Base-by-base conservation (phyloP, 2,329 filamentous ascomycete species). In the Trichophyton mentagrophytes region DNA sequence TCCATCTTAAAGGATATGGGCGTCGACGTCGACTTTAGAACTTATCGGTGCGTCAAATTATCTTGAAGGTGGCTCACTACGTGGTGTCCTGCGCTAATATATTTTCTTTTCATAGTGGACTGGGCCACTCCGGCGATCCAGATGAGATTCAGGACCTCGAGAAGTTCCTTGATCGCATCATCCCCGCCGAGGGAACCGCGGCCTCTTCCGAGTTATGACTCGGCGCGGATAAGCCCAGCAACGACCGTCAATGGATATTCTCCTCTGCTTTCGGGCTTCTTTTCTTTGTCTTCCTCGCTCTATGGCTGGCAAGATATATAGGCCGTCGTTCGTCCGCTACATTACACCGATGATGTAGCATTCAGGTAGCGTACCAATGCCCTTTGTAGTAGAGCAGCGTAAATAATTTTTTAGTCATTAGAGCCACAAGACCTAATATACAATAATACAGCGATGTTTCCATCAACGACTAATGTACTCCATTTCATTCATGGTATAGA, bases 131-230 rank as follows among this genome's bases (percentile, higher is more conserved):
- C 3, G 90, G 90, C 1, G 85, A 85, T 66, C 79, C 84, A 3
- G 78, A 87, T 64, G 92, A 96, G 76, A 83, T 96, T 60, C 83
- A 93, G 64, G 88, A 95, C 67, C 78, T 96, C 17, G 89, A 93
- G 74, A 73, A 74, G 47, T 87, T 83, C 69, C 73, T 86, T 57
- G 75, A 77, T 57, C 74, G 78, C 66, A 70, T 76, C 20, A 74
- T 86, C 57, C 80, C 82, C 67, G 77, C 2, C 69, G 80, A 51
- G 76, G 73, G 7, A 76, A 68, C 49, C 9, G 22, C 38, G 13
- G 20, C 36, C 38, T 58, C 62, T 3, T 33, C 62, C n/a, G 61
- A 55, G 22, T 49, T 59, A 36, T 64, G 62, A 64, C 62, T 64
- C 3, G 56, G 25, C 38, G 5, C 3, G 3, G 17, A 11, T 22